Evolutionary conservation across 2,329 filamentous ascomycete genomes (phyloP).

Genomic region (Exophiala aquamarina): DNA sequence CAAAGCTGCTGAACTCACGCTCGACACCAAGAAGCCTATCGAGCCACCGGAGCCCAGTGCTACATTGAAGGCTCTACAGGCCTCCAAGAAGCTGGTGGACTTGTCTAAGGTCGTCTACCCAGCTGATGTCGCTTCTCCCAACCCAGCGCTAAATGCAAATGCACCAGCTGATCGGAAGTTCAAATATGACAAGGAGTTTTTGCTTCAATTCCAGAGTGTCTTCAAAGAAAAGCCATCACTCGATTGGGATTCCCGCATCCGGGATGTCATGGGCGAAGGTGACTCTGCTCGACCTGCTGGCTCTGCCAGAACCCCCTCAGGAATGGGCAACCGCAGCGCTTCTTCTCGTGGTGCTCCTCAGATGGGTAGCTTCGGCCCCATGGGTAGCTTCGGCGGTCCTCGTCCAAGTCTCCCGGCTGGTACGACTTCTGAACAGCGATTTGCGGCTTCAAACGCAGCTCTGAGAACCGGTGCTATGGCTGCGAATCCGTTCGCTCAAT

Average conservation of each 20-base stretch:
- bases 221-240: slow-evolving; percentile 96
- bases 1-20: slow-evolving; percentile 86
- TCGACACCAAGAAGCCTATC: slow-evolving; percentile 80
- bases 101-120: slow-evolving; percentile 81
- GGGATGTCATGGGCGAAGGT: slow-evolving; percentile 78
- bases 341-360: slow-evolving; percentile 54
- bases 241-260: slow-evolving; percentile 87
- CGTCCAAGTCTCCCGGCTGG: slow-evolving; percentile 66
- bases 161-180: slow-evolving; percentile 77
- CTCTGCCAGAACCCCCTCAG: slow-evolving; percentile 52
- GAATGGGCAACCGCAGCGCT: slow-evolving; percentile 49
- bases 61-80: slow-evolving; percentile 88
- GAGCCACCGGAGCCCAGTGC: slow-evolving; percentile 92
- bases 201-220: slow-evolving; percentile 92
- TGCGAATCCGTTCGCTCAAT: slow-evolving; percentile 58
- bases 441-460: slow-evolving; percentile 61
- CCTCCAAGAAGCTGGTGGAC: slow-evolving; percentile 81
- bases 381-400: slow-evolving; percentile 67
- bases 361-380: slow-evolving; percentile 53
- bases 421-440: slow-evolving; percentile 76
- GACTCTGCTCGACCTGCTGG: slow-evolving; percentile 64
- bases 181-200: slow-evolving; percentile 92
- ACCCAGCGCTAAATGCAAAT: slow-evolving; percentile 78
- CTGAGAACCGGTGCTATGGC: slow-evolving; percentile 44
- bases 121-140: slow-evolving; percentile 79